Conservation (phyloP, 148 eudicot species). For the Vaccinium vitisidaea region DNA sequence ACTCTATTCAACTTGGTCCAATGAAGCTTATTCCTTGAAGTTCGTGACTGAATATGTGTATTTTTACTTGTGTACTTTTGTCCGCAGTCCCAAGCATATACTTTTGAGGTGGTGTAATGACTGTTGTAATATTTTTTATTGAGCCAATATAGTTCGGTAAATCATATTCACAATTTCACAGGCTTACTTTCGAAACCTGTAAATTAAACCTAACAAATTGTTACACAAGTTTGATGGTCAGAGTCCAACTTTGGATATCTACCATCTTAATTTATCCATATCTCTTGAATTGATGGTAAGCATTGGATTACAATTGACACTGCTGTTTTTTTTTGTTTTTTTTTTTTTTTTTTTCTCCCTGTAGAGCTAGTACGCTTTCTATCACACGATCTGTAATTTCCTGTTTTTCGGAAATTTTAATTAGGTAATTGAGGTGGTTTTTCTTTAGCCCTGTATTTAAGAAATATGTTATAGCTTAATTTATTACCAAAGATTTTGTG, state of each 20-base stretch:
- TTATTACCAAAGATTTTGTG: slow-evolving; percentile 7
- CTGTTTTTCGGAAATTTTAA: neutral
- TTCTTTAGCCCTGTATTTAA: neutral
- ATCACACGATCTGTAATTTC: neutral
- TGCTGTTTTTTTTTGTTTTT: neutral
- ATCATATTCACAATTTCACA: neutral
- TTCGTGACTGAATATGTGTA: neutral
- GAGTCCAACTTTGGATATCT: neutral
- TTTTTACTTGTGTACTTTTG: neutral
- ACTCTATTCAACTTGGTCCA: neutral
- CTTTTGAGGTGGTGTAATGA: neutral
- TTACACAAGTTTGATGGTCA: slow-evolving; percentile 4
- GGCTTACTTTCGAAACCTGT: neutral
- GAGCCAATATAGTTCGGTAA: neutral
- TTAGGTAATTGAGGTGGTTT: neutral
- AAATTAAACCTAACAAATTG: neutral
- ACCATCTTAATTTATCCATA: neutral
- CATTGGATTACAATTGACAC: neutral
- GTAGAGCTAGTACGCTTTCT: neutral
- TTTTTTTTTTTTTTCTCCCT: too few relatives aligned
- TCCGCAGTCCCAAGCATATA: neutral
- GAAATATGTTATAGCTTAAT: neutral
- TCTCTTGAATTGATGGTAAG: neutral
- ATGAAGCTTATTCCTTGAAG: slow-evolving; percentile 5
- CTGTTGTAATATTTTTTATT: neutral